Evolutionary conservation across 2,329 filamentous ascomycete genomes (phyloP).

Genomic region (Clonostachys rhizophaga): DNA sequence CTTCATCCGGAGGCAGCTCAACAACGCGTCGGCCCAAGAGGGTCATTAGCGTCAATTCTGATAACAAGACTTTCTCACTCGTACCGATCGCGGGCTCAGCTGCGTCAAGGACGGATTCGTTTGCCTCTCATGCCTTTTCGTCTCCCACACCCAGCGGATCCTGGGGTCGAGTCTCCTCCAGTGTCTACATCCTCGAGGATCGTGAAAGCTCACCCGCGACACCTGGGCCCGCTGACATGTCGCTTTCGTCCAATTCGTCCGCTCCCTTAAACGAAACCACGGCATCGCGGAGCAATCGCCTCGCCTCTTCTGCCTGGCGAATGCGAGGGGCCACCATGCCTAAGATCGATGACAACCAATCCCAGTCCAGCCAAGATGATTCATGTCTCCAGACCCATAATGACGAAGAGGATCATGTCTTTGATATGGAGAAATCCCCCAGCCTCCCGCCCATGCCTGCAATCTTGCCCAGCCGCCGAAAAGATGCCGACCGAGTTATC

Average conservation of each 20-base stretch:
- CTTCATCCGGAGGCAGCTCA: constrained; percentile 1
- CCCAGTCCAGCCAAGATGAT: too few relatives aligned
- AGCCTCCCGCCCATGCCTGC: too few relatives aligned
- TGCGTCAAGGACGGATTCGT: constrained; percentile 15
- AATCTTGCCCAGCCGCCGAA: too few relatives aligned
- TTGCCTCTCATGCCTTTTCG: constrained; percentile 34
- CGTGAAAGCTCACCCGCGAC: constrained; percentile 44
- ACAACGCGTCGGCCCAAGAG: constrained; percentile 16
- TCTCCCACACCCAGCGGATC: constrained; percentile 40
- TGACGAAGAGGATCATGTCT: too few relatives aligned
- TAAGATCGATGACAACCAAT: too few relatives aligned
- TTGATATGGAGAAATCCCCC: too few relatives aligned
- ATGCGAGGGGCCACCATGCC: constrained; percentile 37
- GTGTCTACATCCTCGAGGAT: constrained; percentile 41
- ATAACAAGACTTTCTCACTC: constrained; percentile 58
- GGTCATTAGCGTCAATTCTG: constrained; percentile 45
- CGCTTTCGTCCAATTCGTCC: too few relatives aligned
- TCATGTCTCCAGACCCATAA: too few relatives aligned
- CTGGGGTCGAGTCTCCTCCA: constrained; percentile 39
- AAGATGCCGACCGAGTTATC: background rate
- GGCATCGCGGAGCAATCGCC: background rate
- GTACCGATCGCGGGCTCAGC: constrained; percentile 22
- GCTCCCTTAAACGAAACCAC: too few relatives aligned
- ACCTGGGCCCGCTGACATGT: constrained; percentile 11
- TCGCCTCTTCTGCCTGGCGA: constrained; percentile 35